These are phyloP conservation scores for Gossypium anomalum DNA, from an alignment of 345 rosid species.

Conservation along the genomic window DNA sequence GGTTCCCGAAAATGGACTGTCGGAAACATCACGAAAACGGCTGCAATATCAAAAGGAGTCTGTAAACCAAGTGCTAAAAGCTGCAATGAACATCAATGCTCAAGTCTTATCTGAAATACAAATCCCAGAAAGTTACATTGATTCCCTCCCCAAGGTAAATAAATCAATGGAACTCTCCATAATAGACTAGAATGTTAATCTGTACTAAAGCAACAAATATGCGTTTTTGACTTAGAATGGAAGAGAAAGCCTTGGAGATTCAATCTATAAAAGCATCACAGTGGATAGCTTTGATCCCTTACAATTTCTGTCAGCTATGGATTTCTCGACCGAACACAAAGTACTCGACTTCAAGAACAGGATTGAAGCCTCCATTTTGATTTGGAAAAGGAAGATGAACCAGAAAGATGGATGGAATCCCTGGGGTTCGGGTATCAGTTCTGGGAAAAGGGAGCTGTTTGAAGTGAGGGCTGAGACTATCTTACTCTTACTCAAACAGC, in stretches of 20 bases:
- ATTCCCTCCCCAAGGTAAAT: conserved; percentile 83
- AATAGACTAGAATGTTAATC: too few species aligned
- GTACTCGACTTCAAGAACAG: conserved; percentile 82
- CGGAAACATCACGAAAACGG: conserved; percentile 57
- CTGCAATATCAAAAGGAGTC: conserved; percentile 78
- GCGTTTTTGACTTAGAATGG: conserved; percentile 47
- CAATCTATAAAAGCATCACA: conserved; percentile 82
- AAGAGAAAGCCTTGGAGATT: conserved; percentile 89
- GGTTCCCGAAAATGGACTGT: conserved; percentile 70
- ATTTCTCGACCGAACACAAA: conserved; percentile 77
- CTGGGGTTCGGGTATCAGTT: conserved; percentile 82
- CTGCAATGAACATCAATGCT: conserved; percentile 96
- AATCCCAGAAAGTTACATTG: conserved; percentile 82
- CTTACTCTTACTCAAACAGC: conserved; percentile 68
- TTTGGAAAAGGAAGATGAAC: conserved; percentile 85
- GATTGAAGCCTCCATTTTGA: conserved; percentile 90
- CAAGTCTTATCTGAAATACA: conserved; percentile 83
- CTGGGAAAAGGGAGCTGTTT: conserved; percentile 89
- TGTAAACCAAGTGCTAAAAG: conserved; percentile 87
- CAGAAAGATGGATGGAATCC: conserved; percentile 73
- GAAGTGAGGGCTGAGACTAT: conserved; percentile 92
- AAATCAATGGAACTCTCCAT: neutral
- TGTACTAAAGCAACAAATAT: too few species aligned
- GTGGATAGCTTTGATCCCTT: conserved; percentile 76
- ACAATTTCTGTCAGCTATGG: conserved; percentile 65